Evolutionary conservation across 108 stramenopile species (phyloP).

Genomic region (Nitzschia palea): DNA sequence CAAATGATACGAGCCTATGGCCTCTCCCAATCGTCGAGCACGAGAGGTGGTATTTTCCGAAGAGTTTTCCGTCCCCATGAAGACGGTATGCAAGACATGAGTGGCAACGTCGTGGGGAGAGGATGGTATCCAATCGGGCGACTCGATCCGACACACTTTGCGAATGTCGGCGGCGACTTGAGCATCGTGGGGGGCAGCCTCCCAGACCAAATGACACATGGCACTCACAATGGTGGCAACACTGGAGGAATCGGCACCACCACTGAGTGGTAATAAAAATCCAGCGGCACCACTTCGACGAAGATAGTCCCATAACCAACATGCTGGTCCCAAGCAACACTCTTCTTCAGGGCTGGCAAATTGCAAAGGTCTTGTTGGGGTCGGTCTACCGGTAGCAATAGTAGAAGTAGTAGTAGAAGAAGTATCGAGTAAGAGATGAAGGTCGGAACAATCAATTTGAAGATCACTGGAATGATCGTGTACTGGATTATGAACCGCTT

Average conservation of each 20-base stretch:
- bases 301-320: slow-evolving; percentile 99
- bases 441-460: slow-evolving; percentile 24
- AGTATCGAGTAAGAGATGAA: background rate
- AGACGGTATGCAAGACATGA: slow-evolving; percentile 90
- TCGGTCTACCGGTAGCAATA: slow-evolving; percentile 1
- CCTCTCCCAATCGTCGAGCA: slow-evolving; percentile 80
- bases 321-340: slow-evolving; percentile 96
- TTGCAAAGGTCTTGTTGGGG: background rate
- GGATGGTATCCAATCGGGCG: slow-evolving; percentile 62
- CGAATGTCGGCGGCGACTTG: slow-evolving; percentile 67
- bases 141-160: slow-evolving; percentile 51
- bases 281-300: slow-evolving; percentile 91
- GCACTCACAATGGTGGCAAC: slow-evolving; percentile 95
- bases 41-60: slow-evolving; percentile 78
- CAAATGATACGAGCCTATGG: slow-evolving; percentile 92
- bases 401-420: background rate
- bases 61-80: slow-evolving; percentile 95
- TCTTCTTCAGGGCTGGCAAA: slow-evolving; percentile 89
- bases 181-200: slow-evolving; percentile 56
- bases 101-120: slow-evolving; percentile 85
- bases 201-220: slow-evolving; percentile 90
- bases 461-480: slow-evolving; percentile 4
- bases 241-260: slow-evolving; percentile 95
- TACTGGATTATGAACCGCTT: slow-evolving; percentile 58
- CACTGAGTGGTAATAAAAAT: slow-evolving; percentile 94